Percentiles rank a stretch among this genome's conserved stretches.
phyloP scores from a whole-genome alignment of 2,329 filamentous ascomycete species.

The Didymella segeticola region DNA sequence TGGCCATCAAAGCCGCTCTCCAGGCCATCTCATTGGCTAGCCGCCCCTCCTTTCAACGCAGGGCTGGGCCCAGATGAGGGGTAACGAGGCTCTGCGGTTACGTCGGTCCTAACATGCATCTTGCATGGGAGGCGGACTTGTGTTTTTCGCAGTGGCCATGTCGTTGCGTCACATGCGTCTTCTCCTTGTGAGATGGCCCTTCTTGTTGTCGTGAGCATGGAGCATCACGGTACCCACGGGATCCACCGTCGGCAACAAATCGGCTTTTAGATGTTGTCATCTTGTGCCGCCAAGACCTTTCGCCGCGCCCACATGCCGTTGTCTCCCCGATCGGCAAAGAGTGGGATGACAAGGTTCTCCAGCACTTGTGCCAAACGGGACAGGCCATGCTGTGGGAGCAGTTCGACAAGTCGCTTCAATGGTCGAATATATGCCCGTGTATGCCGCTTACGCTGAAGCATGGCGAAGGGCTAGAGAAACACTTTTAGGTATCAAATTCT shows the following conservation, averaged over 20 bases:
- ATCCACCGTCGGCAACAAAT: conserved; percentile 14
- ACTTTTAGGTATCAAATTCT: not conserved
- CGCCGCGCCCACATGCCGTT: conserved; percentile 15
- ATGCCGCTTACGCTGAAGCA: not conserved
- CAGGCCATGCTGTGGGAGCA: not conserved
- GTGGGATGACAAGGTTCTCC: conserved; percentile 13
- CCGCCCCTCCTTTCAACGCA: conserved; percentile 1
- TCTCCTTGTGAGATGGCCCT: not conserved
- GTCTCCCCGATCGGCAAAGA: conserved; percentile 15
- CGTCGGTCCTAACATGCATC: not conserved
- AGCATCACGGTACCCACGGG: conserved; percentile 8
- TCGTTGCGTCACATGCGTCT: not conserved
- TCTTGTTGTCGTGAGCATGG: conserved; percentile 8
- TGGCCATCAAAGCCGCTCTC: conserved; percentile 7
- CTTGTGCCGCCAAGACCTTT: conserved; percentile 3
- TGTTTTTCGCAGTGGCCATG: not conserved
- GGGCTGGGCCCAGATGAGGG: conserved; percentile 12
- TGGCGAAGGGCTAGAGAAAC: not conserved
- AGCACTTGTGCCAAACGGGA: not conserved
- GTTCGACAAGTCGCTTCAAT: not conserved
- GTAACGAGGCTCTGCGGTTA: conserved; percentile 17
- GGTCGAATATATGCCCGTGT: too few species aligned
- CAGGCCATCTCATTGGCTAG: conserved; percentile 9
- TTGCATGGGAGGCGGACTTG: not conserved
- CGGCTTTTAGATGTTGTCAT: conserved; percentile 11